Base-by-base conservation (phyloP, 2,329 filamentous ascomycete genomes). In the Paradendryphiella salina region DNA sequence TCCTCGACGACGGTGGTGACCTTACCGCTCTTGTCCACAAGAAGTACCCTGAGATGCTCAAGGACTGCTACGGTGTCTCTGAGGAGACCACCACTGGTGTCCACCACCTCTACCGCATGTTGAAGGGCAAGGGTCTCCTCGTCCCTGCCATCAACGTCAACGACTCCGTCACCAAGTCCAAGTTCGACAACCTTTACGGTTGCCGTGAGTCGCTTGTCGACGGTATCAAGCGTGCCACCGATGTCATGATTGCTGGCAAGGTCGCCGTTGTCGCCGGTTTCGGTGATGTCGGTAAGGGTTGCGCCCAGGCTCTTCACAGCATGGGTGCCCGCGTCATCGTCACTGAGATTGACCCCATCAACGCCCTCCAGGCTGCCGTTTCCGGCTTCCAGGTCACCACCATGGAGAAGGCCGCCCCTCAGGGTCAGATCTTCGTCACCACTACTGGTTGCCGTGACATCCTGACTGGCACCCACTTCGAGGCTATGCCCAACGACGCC, bases 171-270 rank as follows among this genome's bases (percentile, higher is more conserved):
- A 99, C 94, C 79, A 99, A 97, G 88, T 96, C 91, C 81, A 99
- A 99, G 86, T 99, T 99, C 77, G 94, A 97, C 86, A 99, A 99
- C 87, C 82, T 97, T 64, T 99, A 97, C 85, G 93, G 94, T 75
- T 97, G 94, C 90, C 88, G 91, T 76, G 94, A 97, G 83, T 96
- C 93, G 61, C 88, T 99, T 70, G 87, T 99, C 73, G 94, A 99
- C 78, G 94, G 94, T 77, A 97, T 99, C 87, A 99, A 97, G 89
- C 93, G 93, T 82, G 93, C 94, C 70, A 99, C 94, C 78, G 93
- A 99, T 82, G 94, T 97, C 79, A 99, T 99, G 94, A 93, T 97
- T 83, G 94, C 94, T 74, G 94, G 94, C 78, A 97, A 99, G 88
- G 86, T 96, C 72, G 91, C 90, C 64, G 92, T 97, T 66, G 94